Base-by-base conservation (phyloP, 768 basidiomycete genomes). In the Lactarius hengduanensis region DNA sequence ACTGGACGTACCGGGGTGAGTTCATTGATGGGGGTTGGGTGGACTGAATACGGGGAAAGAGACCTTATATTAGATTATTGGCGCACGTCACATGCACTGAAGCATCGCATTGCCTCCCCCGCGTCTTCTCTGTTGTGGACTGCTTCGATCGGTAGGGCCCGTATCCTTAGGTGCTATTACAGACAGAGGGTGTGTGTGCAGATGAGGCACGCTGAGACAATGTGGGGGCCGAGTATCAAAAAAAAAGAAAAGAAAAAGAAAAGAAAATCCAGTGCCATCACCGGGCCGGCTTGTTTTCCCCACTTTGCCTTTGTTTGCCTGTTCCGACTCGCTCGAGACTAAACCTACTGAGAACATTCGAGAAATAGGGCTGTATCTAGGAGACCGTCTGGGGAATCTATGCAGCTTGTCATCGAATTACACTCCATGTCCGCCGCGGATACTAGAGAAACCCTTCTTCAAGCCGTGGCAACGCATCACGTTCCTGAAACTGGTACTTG, bases 71-170 rank as follows among this genome's bases (percentile, higher is more conserved):
- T 57, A 53, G 36, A 26, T 20, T 1, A 43, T n/a, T 45, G 32
- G 22, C 1, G 59, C 64, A 66, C 65, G 43, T 62, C 65, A 66
- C 65, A 66, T 66, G 65, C 61, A 50, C 60, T 3, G 56, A n/a
- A 26, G 45, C 61, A 66, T 40, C 5, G 61, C 65, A n/a, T 50
- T 38, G 56, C 56, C 57, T 4, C 22, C 22, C 26, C 5, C 13
- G 50, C 47, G 50, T 53, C 50, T 13, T 26, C 26, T n/a, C 47
- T 22, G 47, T 0, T 13, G 47, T n/a, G 47, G 6, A 26, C 26
- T 26, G 22, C 50, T 16, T 53, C 50, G 5, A 26, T 53, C 50
- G 22, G 10, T 26, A 15, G 26, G 22, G 13, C 50, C 7, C 50
- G 50, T 47, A 22, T 26, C 22, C n/a, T 50, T 53, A 15, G 50